Percentiles rank a stretch among this genome's conserved stretches.
Evolutionary conservation across 352 stramenopile species (phyloP).

Genomic region (Plasmopara viticola): DNA sequence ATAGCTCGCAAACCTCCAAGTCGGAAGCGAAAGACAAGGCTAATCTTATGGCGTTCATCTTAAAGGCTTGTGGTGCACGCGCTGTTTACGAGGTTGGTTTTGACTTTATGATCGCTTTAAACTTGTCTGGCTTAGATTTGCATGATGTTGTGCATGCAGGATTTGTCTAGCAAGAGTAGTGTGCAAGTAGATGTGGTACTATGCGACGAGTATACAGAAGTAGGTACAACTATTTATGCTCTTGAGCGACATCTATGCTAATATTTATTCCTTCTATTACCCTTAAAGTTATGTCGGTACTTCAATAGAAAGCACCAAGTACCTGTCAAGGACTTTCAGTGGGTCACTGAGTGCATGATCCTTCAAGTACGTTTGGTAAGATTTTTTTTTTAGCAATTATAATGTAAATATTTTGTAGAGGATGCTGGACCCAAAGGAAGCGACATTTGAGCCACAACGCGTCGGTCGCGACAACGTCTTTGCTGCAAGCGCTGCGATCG

Average conservation of each 20-base stretch:
- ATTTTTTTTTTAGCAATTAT: too few relatives aligned
- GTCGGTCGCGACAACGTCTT: constrained; percentile 30
- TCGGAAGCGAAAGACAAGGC: constrained; percentile 37
- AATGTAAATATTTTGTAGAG: constrained; percentile 17
- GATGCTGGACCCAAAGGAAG: constrained; percentile 34
- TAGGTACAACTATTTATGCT: constrained; percentile 11
- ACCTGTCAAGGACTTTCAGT: constrained; percentile 60
- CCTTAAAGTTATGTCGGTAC: constrained; percentile 42
- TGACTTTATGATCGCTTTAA: not conserved
- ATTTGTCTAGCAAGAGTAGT: constrained; percentile 33
- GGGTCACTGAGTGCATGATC: constrained; percentile 79
- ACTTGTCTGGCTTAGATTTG: not conserved
- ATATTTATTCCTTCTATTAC: not conserved
- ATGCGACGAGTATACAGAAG: constrained; percentile 64
- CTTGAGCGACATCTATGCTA: not conserved
- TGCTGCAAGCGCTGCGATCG: constrained; percentile 44
- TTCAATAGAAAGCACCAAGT: constrained; percentile 35
- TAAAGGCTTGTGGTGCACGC: constrained; percentile 57
- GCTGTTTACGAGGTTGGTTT: constrained; percentile 44
- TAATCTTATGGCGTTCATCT: constrained; percentile 45
- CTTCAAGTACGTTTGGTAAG: constrained; percentile 57
- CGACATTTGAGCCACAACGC: constrained; percentile 38
- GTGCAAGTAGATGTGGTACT: constrained; percentile 54
- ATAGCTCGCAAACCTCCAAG: constrained; percentile 28
- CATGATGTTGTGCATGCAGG: constrained; percentile 20